phyloP scores from a whole-genome alignment of 23 red algal genomes.

The Gracilaria gracilis region DNA sequence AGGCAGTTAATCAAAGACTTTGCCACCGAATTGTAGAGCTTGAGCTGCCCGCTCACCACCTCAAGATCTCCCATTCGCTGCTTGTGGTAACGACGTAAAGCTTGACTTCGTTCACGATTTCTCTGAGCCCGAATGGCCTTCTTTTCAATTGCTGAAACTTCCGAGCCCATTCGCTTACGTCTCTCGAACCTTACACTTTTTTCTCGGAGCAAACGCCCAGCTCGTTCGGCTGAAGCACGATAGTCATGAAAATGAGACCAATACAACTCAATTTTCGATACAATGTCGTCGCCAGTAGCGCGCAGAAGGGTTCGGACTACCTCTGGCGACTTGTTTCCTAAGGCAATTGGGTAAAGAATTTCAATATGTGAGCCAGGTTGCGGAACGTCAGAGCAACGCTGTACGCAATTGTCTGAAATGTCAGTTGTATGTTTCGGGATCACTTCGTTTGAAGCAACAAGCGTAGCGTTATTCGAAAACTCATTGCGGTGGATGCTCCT shows the following conservation, averaged over 20 bases:
- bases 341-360: slow-evolving; percentile 9
- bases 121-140: slow-evolving; percentile 64
- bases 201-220: slow-evolving; percentile 11
- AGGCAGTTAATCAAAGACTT: slow-evolving; percentile 56
- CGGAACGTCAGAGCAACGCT: neutral
- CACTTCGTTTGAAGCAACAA: neutral
- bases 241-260: slow-evolving; percentile 47
- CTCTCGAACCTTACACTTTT: slow-evolving; percentile 50
- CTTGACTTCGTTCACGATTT: slow-evolving; percentile 66
- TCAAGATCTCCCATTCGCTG: slow-evolving; percentile 52
- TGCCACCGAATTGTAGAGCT: slow-evolving; percentile 44
- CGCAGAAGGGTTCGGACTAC: slow-evolving; percentile 30
- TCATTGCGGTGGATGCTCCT: neutral
- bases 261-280: slow-evolving; percentile 30
- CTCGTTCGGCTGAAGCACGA: slow-evolving; percentile 19
- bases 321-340: slow-evolving; percentile 9
- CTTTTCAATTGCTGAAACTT: slow-evolving; percentile 59
- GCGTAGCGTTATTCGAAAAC: neutral
- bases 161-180: slow-evolving; percentile 60
- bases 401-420: neutral
- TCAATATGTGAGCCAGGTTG: neutral
- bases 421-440: neutral
- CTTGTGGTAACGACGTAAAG: slow-evolving; percentile 57
- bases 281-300: slow-evolving; percentile 25
- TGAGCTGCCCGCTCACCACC: slow-evolving; percentile 12